Percentiles rank a stretch among this genome's conserved stretches.
Conservation (phyloP, 495 filamentous ascomycete species). For the Alectoria sarmentosa region DNA sequence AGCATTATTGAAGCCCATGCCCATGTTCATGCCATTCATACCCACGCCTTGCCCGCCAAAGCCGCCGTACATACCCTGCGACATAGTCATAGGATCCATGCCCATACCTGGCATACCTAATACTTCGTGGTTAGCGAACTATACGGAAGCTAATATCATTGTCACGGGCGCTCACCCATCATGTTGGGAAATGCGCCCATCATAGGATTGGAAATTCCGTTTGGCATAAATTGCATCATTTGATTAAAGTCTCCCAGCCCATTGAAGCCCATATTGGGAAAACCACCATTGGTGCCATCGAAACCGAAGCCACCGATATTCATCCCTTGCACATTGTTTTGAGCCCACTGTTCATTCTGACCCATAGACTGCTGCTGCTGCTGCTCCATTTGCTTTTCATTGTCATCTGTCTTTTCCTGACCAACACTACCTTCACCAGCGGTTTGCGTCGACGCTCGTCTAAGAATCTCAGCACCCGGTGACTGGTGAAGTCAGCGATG, state of each 20-base stretch:
- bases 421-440: conserved; percentile 19
- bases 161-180: conserved; percentile 64
- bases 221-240: conserved; percentile 68
- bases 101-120: conserved; percentile 70
- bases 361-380: conserved; percentile 28
- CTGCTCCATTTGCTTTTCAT: conserved; percentile 22
- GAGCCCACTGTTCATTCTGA: conserved; percentile 17
- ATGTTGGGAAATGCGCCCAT: conserved; percentile 64
- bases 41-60: conserved; percentile 76
- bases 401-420: conserved; percentile 18
- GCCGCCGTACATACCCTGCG: conserved; percentile 80
- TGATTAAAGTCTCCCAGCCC: conserved; percentile 59
- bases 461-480: conserved; percentile 14
- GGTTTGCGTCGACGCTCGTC: conserved; percentile 24
- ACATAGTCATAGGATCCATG: conserved; percentile 85
- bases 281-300: conserved; percentile 45
- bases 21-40: conserved; percentile 89
- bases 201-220: conserved; percentile 56
- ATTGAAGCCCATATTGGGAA: conserved; percentile 59
- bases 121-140: conserved; percentile 10
- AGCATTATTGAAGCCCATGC: conserved; percentile 67
- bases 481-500: conserved; percentile 16
- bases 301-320: conserved; percentile 38
- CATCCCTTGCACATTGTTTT: conserved; percentile 31
- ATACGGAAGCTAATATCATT: not conserved